Conservation (phyloP, 495 filamentous ascomycete species). For the Margaritispora aquatica region DNA sequence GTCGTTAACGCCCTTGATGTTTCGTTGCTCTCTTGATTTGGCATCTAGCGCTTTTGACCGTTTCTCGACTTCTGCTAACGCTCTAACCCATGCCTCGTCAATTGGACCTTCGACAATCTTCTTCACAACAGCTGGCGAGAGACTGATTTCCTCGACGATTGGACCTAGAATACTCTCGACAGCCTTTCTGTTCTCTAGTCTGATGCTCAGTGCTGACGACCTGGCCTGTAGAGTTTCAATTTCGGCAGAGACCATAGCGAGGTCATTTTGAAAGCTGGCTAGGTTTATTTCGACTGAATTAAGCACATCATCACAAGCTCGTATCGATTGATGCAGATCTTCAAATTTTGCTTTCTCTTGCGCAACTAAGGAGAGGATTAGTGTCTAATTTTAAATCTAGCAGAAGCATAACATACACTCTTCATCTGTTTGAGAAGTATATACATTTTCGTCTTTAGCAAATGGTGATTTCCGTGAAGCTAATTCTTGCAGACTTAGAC, state of each 20-base stretch:
- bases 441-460: constrained; percentile 35
- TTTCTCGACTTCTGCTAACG: constrained; percentile 77
- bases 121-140: constrained; percentile 74
- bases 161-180: constrained; percentile 88
- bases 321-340: constrained; percentile 83
- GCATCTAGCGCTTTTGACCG: constrained; percentile 66
- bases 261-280: constrained; percentile 84
- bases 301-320: constrained; percentile 87
- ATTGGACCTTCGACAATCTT: constrained; percentile 83
- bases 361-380: constrained; percentile 50
- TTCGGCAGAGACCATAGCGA: constrained; percentile 85
- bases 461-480: constrained; percentile 35
- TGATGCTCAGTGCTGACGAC: constrained; percentile 76
- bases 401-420: constrained; percentile 54
- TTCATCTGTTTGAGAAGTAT: constrained; percentile 62
- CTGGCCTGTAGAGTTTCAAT: constrained; percentile 89
- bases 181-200: constrained; percentile 79
- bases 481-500: constrained; percentile 68
- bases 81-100: constrained; percentile 83
- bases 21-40: constrained; percentile 49
- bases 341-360: constrained; percentile 83
- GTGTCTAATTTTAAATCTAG: neutral
- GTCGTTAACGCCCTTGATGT: constrained; percentile 72
- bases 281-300: constrained; percentile 89
- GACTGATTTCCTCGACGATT: constrained; percentile 82